phyloP scores from a whole-genome alignment of 2,329 filamentous ascomycete genomes.

The Penicillium concentricum region DNA sequence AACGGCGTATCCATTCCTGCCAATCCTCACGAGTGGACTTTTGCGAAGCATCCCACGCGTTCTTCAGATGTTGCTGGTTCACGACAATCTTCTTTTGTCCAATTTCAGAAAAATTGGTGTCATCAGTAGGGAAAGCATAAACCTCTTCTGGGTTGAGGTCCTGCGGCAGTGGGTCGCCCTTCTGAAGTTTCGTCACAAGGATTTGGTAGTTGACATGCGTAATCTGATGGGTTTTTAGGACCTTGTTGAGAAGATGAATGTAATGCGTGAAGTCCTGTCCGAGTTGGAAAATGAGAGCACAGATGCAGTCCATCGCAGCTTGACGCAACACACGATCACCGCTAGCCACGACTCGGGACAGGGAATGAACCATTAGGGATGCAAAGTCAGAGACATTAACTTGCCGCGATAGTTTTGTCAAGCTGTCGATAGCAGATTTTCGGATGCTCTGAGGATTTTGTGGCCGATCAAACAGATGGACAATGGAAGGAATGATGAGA shows the following conservation, averaged over 20 bases:
- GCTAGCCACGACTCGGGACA: slow-evolving; percentile 76
- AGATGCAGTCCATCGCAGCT: slow-evolving; percentile 88
- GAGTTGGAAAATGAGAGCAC: slow-evolving; percentile 91
- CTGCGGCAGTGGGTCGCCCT: slow-evolving; percentile 91
- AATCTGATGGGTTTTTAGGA: slow-evolving; percentile 73
- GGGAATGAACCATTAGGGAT: slow-evolving; percentile 90
- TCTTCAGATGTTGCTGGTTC: slow-evolving; percentile 95
- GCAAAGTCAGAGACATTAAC: slow-evolving; percentile 98
- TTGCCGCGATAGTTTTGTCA: slow-evolving; percentile 89
- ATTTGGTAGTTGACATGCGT: slow-evolving; percentile 90
- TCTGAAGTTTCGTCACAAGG: slow-evolving; percentile 87
- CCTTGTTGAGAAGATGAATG: slow-evolving; percentile 88
- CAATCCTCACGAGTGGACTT: slow-evolving; percentile 98
- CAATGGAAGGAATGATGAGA: slow-evolving; percentile 92
- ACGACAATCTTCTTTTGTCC: slow-evolving; percentile 92
- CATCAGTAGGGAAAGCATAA: slow-evolving; percentile 75
- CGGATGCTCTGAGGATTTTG: slow-evolving; percentile 76
- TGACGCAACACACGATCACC: slow-evolving; percentile 72
- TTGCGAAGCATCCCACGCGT: slow-evolving; percentile 93
- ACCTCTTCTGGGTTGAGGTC: slow-evolving; percentile 84
- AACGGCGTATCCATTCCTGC: slow-evolving; percentile 97
- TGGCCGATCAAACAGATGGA: slow-evolving; percentile 87
- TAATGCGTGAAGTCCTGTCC: slow-evolving; percentile 96
- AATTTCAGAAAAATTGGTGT: slow-evolving; percentile 77
- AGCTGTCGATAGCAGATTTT: slow-evolving; percentile 88